Evolutionary conservation across 305 asterid species (phyloP).

Genomic region (Fraxinus baroniana): DNA sequence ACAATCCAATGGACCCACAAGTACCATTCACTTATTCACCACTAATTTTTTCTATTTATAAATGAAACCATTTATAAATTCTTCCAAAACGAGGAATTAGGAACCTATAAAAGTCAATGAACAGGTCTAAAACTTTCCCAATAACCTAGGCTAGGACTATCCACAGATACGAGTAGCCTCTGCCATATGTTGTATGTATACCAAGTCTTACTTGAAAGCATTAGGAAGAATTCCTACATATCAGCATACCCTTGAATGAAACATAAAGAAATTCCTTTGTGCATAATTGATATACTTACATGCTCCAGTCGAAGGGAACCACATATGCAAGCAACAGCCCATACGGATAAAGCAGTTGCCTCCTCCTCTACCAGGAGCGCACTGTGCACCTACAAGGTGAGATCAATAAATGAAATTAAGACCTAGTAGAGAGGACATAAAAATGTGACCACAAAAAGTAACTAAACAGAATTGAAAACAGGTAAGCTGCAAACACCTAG

Average conservation of each 20-base stretch:
- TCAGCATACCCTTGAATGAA: not conserved
- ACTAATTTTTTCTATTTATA: not conserved
- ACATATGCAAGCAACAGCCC: constrained; percentile 97
- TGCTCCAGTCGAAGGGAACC: constrained; percentile 95
- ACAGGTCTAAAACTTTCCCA: constrained; percentile 12
- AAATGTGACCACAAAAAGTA: not conserved
- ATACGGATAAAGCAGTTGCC: constrained; percentile 88
- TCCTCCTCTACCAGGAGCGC: constrained; percentile 98
- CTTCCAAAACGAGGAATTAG: not conserved
- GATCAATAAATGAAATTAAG: constrained; percentile 7
- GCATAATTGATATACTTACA: constrained; percentile 43
- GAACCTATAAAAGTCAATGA: constrained; percentile 1
- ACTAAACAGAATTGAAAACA: not conserved
- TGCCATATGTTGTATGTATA: not conserved
- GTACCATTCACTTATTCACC: not conserved
- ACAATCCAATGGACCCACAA: not conserved
- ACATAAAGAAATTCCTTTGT: not conserved
- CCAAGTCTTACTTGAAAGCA: constrained; percentile 8
- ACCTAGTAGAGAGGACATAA: not conserved
- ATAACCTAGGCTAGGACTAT: constrained; percentile 10
- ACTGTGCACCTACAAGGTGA: constrained; percentile 58
- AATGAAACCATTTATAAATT: not conserved
- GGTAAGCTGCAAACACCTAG: not conserved
- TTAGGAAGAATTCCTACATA: not conserved
- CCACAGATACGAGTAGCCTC: not conserved